These are phyloP conservation scores for Nemania serpens DNA, from an alignment of 2,329 filamentous ascomycete genomes.

Conservation along the genomic window DNA sequence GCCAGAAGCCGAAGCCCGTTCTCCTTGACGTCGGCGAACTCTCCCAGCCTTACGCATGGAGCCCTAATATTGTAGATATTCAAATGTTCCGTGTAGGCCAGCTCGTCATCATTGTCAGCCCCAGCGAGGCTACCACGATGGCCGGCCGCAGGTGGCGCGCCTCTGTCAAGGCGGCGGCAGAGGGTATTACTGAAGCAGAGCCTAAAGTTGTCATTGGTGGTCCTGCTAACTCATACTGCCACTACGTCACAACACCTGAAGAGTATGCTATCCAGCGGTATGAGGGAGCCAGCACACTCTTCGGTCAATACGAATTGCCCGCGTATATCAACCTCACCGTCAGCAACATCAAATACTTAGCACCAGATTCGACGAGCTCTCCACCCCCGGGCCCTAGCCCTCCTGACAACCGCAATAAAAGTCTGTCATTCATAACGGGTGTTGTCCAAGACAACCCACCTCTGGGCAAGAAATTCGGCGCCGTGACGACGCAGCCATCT, in stretches of 20 bases:
- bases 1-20: conserved; percentile 82
- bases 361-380: conserved; percentile 50
- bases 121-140: conserved; percentile 91
- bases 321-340: conserved; percentile 88
- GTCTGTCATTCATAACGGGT: conserved; percentile 77
- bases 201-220: conserved; percentile 81
- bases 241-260: conserved; percentile 79
- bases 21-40: conserved; percentile 85
- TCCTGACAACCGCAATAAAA: conserved; percentile 77
- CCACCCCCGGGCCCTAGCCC: conserved; percentile 64
- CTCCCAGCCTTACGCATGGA: conserved; percentile 77
- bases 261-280: conserved; percentile 87
- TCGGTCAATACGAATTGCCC: conserved; percentile 78
- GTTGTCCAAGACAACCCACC: conserved; percentile 76
- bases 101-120: conserved; percentile 81
- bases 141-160: conserved; percentile 83
- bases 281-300: conserved; percentile 92
- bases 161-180: conserved; percentile 61
- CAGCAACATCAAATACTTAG: conserved; percentile 70
- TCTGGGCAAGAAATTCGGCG: conserved; percentile 71
- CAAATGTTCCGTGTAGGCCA: conserved; percentile 84
- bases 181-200: conserved; percentile 49
- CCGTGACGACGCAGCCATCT: conserved; percentile 60
- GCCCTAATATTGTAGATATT: conserved; percentile 86
- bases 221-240: conserved; percentile 86